Conservation (phyloP, 208 protist genomes). For the Jaenimonas drosophilae region DNA sequence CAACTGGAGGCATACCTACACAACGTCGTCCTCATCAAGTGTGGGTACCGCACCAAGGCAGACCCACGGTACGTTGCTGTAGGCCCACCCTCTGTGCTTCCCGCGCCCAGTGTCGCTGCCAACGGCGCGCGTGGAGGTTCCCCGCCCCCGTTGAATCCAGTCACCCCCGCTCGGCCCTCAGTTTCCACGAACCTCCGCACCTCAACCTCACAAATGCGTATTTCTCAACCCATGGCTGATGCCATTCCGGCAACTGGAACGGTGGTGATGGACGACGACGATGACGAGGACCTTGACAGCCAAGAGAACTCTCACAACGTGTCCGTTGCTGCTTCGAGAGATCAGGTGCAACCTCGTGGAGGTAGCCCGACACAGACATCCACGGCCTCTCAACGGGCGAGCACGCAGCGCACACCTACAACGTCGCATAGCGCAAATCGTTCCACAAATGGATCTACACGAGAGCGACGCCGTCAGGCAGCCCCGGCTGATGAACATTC, state of each 20-base stretch:
- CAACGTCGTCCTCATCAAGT: slow-evolving; percentile 53
- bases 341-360: neutral
- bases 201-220: neutral
- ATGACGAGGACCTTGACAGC: neutral
- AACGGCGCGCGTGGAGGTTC: neutral
- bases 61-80: slow-evolving; percentile 17
- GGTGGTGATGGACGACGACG: neutral
- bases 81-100: neutral
- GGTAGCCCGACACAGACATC: neutral
- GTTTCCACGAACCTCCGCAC: neutral
- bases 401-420: neutral
- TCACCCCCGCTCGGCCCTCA: neutral
- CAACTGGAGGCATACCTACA: slow-evolving; percentile 64
- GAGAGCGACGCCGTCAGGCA: slow-evolving; percentile 1
- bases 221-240: neutral
- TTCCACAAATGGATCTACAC: neutral
- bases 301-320: neutral
- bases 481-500: slow-evolving; percentile 1
- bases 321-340: neutral
- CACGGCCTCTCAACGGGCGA: neutral
- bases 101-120: neutral
- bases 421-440: neutral
- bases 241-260: neutral
- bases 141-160: neutral
- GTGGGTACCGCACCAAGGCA: slow-evolving; percentile 36